A percentile compares a stretch with the other conserved stretches of the same genome.
These are phyloP conservation scores for Arctium lappa DNA, from an alignment of 129 eudicot species.

Conservation along the genomic window DNA sequence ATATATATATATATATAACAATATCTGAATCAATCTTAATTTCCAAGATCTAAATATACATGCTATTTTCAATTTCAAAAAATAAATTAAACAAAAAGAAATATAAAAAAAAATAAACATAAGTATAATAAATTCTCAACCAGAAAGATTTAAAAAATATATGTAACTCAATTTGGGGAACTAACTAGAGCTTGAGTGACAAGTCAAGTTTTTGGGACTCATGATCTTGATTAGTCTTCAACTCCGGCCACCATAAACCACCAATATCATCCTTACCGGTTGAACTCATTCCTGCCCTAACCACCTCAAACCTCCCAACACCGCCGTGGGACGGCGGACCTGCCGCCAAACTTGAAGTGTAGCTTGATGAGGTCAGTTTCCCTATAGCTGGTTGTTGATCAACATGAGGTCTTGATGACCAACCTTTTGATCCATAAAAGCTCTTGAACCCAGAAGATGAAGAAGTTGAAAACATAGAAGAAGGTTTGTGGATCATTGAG, in stretches of 20 bases:
- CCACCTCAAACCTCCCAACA: slow-evolving; percentile 35
- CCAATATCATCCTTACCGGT: slow-evolving; percentile 27
- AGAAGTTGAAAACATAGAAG: slow-evolving; percentile 26
- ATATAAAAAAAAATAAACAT: background rate
- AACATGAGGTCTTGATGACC: slow-evolving; percentile 42
- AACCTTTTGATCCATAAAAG: slow-evolving; percentile 39
- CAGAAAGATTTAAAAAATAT: slow-evolving; percentile 10
- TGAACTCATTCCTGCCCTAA: slow-evolving; percentile 24
- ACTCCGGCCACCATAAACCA: slow-evolving; percentile 33
- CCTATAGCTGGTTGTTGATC: slow-evolving; percentile 55
- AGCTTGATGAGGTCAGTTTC: slow-evolving; percentile 19
- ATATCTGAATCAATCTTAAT: slow-evolving; percentile 17
- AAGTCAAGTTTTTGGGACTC: slow-evolving; percentile 50
- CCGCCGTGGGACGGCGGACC: slow-evolving; percentile 24
- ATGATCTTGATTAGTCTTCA: slow-evolving; percentile 34
- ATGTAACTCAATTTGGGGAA: slow-evolving; percentile 8
- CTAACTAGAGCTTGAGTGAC: slow-evolving; percentile 51
- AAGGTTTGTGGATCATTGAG: slow-evolving; percentile 57
- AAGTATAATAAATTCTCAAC: slow-evolving; percentile 27
- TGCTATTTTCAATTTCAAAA: slow-evolving; percentile 16
- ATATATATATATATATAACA: slow-evolving; percentile 1
- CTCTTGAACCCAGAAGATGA: slow-evolving; percentile 30
- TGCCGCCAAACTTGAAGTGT: slow-evolving; percentile 4
- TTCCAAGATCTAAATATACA: slow-evolving; percentile 27
- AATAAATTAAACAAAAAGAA: background rate